Conservation (phyloP, 805 yeast genomes). For the Ogataea nakhonphanomensis region DNA sequence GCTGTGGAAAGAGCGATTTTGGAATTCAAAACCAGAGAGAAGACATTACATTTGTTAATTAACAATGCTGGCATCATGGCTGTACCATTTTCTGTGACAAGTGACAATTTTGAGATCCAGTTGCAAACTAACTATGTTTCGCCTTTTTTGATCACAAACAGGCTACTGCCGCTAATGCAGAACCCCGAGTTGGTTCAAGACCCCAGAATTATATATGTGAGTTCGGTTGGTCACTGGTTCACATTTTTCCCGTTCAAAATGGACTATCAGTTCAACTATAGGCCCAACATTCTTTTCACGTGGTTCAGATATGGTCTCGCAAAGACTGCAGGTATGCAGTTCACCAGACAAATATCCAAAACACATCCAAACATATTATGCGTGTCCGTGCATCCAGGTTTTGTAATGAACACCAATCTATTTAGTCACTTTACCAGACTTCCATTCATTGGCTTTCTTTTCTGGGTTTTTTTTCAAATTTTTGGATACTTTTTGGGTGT, state of each 20-base stretch:
- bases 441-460: slow-evolving; percentile 72
- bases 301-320: slow-evolving; percentile 78
- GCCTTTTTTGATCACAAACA: slow-evolving; percentile 66
- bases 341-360: slow-evolving; percentile 58
- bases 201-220: slow-evolving; percentile 60
- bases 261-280: slow-evolving; percentile 47
- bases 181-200: slow-evolving; percentile 25
- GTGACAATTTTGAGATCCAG: slow-evolving; percentile 70
- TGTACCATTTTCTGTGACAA: slow-evolving; percentile 59
- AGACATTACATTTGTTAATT: slow-evolving; percentile 55
- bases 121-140: slow-evolving; percentile 75
- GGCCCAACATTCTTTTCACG: slow-evolving; percentile 67
- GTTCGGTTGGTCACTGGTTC: slow-evolving; percentile 63
- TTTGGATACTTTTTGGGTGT: slow-evolving; percentile 71
- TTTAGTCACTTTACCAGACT: slow-evolving; percentile 74
- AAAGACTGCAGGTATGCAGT: slow-evolving; percentile 75
- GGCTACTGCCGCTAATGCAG: slow-evolving; percentile 52
- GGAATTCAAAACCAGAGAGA: slow-evolving; percentile 45
- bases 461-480: slow-evolving; percentile 68
- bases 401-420: slow-evolving; percentile 76
- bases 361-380: slow-evolving; percentile 64
- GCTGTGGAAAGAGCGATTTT: slow-evolving; percentile 48
- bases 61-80: slow-evolving; percentile 84
- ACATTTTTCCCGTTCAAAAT: slow-evolving; percentile 46
- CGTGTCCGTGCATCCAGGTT: slow-evolving; percentile 76